Conservation (phyloP, 305 asterid genomes). For the Solanum chacoense region DNA sequence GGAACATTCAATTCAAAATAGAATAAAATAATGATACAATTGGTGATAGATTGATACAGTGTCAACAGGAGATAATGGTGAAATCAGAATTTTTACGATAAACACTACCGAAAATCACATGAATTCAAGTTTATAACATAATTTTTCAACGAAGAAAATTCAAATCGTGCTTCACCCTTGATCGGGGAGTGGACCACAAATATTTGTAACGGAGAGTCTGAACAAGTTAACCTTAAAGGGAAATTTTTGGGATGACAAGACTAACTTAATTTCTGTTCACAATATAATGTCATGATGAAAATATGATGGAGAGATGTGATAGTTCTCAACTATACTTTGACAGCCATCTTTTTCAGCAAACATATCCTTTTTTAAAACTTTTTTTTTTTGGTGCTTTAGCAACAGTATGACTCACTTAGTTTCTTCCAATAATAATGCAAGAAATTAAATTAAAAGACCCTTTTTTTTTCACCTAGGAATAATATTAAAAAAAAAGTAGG, state of each 20-base stretch:
- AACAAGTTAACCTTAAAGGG: conserved; percentile 6
- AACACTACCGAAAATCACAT: not conserved
- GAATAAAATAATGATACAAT: not conserved
- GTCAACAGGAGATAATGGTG: not conserved
- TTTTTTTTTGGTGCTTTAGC: not conserved
- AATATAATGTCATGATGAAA: not conserved
- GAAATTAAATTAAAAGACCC: not conserved
- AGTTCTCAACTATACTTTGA: conserved; percentile 50
- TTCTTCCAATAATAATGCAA: not conserved
- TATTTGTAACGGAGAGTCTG: not conserved
- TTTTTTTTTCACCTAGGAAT: not conserved
- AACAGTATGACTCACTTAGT: not conserved
- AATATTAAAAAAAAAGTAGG: not conserved
- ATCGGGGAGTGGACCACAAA: not conserved
- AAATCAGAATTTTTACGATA: not conserved
- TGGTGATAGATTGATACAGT: not conserved
- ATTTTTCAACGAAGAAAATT: not conserved
- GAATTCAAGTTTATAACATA: not conserved
- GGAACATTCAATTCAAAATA: not conserved
- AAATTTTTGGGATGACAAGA: conserved; percentile 4
- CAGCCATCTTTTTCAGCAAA: conserved; percentile 60
- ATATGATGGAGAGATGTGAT: conserved; percentile 50
- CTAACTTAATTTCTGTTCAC: conserved; percentile 1
- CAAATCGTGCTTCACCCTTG: not conserved
- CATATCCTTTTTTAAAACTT: not conserved